Conservation (phyloP, 805 yeast species). For the Torulaspora gathmanii region DNA sequence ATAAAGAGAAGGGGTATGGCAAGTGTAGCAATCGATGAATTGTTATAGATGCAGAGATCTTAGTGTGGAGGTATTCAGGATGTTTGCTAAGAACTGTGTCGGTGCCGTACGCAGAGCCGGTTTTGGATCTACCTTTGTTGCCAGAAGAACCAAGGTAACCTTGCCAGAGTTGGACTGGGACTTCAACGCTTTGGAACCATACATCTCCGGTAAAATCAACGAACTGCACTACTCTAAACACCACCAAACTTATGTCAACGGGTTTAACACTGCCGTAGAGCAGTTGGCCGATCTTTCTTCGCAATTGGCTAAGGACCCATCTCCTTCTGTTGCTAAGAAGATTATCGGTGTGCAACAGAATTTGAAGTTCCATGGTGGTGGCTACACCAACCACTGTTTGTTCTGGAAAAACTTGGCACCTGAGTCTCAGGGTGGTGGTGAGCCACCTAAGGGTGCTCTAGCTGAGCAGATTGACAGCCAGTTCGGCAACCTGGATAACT, state of each 20-base stretch:
- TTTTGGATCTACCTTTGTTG: constrained; percentile 5
- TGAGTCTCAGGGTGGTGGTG: constrained; percentile 69
- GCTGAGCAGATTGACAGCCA: constrained; percentile 54
- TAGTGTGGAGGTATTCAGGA: neutral
- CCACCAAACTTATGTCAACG: constrained; percentile 86
- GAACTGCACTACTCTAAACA: constrained; percentile 85
- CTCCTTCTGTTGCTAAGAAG: constrained; percentile 29
- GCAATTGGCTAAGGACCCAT: constrained; percentile 53
- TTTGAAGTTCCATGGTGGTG: constrained; percentile 91
- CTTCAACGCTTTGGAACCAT: constrained; percentile 81
- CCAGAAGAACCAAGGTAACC: constrained; percentile 58
- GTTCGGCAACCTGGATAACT: constrained; percentile 68
- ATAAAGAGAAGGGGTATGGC: neutral
- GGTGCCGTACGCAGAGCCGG: constrained; percentile 11
- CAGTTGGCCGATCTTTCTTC: constrained; percentile 62
- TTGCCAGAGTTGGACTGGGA: constrained; percentile 82
- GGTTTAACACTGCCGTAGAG: constrained; percentile 74
- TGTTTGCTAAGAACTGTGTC: constrained; percentile 14
- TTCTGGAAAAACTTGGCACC: constrained; percentile 91
- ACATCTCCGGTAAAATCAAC: constrained; percentile 79
- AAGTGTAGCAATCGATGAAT: neutral
- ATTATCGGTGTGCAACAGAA: constrained; percentile 59
- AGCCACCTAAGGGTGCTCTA: constrained; percentile 48
- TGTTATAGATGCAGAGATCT: too few relatives aligned
- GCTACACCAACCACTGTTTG: constrained; percentile 76